Conservation (phyloP, 495 filamentous ascomycete genomes). For the Neurospora sp. region DNA sequence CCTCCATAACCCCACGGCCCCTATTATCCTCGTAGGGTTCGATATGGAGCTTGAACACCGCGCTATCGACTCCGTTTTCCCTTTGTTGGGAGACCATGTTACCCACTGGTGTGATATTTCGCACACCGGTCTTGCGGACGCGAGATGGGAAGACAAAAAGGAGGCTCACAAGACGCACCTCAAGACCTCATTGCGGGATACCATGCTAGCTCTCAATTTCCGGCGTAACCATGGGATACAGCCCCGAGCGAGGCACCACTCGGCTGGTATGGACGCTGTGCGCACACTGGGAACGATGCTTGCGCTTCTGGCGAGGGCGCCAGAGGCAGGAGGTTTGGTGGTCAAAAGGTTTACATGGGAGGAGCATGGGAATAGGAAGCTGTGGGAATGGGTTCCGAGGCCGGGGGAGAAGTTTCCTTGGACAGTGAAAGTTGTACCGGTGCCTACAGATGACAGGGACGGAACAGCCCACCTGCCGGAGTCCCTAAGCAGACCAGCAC, state of each 20-base stretch:
- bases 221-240: not conserved
- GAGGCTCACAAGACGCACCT: not conserved
- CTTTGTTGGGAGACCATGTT: not conserved
- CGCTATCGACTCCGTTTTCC: not conserved
- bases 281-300: not conserved
- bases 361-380: not conserved
- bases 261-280: not conserved
- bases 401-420: not conserved
- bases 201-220: not conserved
- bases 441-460: not conserved
- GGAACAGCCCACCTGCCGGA: not conserved
- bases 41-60: not conserved
- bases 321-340: not conserved
- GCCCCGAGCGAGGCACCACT: not conserved
- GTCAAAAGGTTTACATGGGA: not conserved
- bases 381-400: not conserved
- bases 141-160: not conserved
- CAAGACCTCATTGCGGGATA: not conserved
- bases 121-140: not conserved
- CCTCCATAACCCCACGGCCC: not conserved
- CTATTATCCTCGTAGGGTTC: not conserved
- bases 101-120: not conserved
- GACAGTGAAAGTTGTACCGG: not conserved
- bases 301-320: not conserved
- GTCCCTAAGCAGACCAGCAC: not conserved